phyloP scores from a whole-genome alignment of 768 basidiomycete genomes.

The Pulveroboletus sp. region DNA sequence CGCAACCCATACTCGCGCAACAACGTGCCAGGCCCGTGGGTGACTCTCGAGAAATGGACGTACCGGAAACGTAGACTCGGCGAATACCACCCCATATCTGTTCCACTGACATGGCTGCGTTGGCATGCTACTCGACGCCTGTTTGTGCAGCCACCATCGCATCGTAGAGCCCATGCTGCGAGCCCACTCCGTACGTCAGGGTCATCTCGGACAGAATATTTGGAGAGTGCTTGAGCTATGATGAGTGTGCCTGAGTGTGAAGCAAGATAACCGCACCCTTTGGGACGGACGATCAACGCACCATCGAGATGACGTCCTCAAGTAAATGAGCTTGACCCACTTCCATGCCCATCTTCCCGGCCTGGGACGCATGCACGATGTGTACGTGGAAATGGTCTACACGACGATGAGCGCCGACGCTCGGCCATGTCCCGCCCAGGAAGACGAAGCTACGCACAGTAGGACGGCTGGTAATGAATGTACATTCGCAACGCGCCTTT shows the following conservation, averaged over 20 bases:
- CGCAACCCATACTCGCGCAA: neutral
- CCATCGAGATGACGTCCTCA: slow-evolving; percentile 87
- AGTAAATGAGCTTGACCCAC: slow-evolving; percentile 92
- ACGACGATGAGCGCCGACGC: neutral
- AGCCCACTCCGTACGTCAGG: slow-evolving; percentile 78
- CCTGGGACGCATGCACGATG: slow-evolving; percentile 70
- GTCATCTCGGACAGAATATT: slow-evolving; percentile 66
- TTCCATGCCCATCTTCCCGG: slow-evolving; percentile 58
- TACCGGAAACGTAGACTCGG: neutral
- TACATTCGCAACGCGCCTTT: slow-evolving; percentile 67
- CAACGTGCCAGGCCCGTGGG: neutral
- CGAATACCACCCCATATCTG: neutral
- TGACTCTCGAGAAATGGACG: neutral
- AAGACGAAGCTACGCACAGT: slow-evolving; percentile 53
- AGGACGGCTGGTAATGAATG: slow-evolving; percentile 94
- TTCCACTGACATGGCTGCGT: neutral
- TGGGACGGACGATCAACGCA: slow-evolving; percentile 29
- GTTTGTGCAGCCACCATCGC: slow-evolving; percentile 39
- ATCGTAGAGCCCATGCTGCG: slow-evolving; percentile 67
- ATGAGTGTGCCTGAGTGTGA: neutral
- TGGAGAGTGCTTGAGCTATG: slow-evolving; percentile 57
- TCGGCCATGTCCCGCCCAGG: neutral
- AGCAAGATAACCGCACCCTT: neutral
- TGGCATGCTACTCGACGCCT: neutral
- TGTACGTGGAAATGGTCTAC: slow-evolving; percentile 94